A percentile compares a stretch with the other conserved stretches of the same genome.
Conservation (phyloP, 2,329 filamentous ascomycete species). For the Aspergillus thermomutatus region DNA sequence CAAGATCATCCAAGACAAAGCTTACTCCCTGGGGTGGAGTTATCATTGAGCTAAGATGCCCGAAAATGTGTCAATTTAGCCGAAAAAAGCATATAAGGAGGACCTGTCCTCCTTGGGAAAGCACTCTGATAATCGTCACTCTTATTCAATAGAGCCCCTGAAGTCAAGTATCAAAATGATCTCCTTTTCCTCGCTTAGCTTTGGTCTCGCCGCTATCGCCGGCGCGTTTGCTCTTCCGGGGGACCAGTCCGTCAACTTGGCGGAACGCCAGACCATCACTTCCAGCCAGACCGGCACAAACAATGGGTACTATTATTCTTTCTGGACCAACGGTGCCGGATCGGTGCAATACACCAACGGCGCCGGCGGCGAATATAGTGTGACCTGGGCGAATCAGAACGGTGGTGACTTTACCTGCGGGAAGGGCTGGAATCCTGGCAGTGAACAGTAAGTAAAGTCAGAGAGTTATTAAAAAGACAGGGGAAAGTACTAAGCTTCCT, state of each 20-base stretch:
- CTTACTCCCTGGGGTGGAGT: neutral
- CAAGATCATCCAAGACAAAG: neutral
- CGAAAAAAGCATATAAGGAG: neutral
- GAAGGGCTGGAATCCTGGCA: slow-evolving; percentile 58
- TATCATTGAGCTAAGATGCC: neutral
- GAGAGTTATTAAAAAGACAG: neutral
- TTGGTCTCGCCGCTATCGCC: slow-evolving; percentile 4
- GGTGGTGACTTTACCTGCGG: slow-evolving; percentile 55
- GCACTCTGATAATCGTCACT: neutral
- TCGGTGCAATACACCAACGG: slow-evolving; percentile 48
- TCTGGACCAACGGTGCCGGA: slow-evolving; percentile 48
- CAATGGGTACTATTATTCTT: slow-evolving; percentile 50
- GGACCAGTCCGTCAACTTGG: slow-evolving; percentile 1
- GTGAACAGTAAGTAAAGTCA: slow-evolving; percentile 39
- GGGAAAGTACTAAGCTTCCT: neutral
- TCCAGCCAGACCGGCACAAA: slow-evolving; percentile 25
- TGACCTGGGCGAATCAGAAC: slow-evolving; percentile 40
- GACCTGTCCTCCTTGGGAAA: neutral
- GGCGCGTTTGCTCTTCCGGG: slow-evolving; percentile 7
- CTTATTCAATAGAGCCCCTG: neutral
- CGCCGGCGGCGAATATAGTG: slow-evolving; percentile 43
- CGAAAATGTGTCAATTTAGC: neutral
- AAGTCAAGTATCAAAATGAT: neutral
- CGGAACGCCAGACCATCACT: slow-evolving; percentile 9
- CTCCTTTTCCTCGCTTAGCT: neutral